Evolutionary conservation across 768 basidiomycete species (phyloP), one percentile per base, ranked within the genome.

Genomic region (Dentipellis fragilis): DNA sequence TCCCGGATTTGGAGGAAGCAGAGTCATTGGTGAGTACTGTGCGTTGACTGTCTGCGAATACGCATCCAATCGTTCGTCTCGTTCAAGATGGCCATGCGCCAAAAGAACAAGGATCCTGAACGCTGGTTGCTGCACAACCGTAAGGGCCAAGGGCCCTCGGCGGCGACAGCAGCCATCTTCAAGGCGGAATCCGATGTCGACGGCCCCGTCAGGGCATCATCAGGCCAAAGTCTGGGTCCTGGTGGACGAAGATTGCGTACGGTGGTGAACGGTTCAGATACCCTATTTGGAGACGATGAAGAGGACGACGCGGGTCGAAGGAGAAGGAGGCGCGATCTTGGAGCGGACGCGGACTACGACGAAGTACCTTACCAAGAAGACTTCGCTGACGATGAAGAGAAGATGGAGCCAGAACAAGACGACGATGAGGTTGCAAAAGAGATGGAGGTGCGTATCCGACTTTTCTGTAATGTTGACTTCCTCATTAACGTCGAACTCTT

Each of bases 381-480:
- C 16, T 86, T 91, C 63, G 87, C 87, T 2, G 91, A 93, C 63
- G 91, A 93, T 57, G 91, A 93, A 36, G 91, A 93, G 63, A 82
- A 81, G 63, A 63, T 70, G 51, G 78, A 83, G 68, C 78, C 78
- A 14, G 77, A 81, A 11, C 86, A 87, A 54, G 81, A 90, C 42
- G 91, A 93, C 54, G 88, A 92, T 61, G 91, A 92, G 23, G 37
- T 57, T 65, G 81, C 85, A 35, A 93, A 87, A 66, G 87, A 89
- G 65, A 73, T 84, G 10, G 87, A 90, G 78, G 89, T 85, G 49
- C 37, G 79, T 65, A 6, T 14, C 4, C 19, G 16, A 14, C 47
- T 47, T 16, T 45, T 49, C 7, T n/a, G 5, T 45, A 5, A 9
- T 0, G 19, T 45, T n/a, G 8, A 16, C 42, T 11, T 9, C n/a